Base-by-base conservation (phyloP, 2,329 filamentous ascomycete genomes). In the Xylariomycetidae sp. region DNA sequence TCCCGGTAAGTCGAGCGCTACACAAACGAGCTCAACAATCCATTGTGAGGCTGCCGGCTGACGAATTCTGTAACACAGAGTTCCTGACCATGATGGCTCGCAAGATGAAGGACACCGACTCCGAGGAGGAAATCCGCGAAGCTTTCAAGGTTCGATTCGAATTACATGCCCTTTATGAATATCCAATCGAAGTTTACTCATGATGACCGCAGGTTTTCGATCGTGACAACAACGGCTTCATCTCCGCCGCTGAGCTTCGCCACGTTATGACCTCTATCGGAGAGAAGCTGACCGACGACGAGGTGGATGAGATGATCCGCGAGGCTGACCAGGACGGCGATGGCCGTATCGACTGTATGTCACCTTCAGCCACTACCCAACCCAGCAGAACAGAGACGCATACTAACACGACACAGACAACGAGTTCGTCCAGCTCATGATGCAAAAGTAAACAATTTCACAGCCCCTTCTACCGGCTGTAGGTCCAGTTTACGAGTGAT, bases 51-150 rank as follows among this genome's bases (percentile, higher is more conserved):
- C 29, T 34, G 12, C 25, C 36, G 35, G 46, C 56, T 63, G 41
- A 61, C 51, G 42, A 33, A 47, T 23, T 20, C 15, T n/a, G 33
- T 38, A 34, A 31, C 33, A 27, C 56, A 90, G 86, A 92, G 60
- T 92, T 92, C 66, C 72, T 92, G 42, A 92, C 86, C 45, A 92
- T 92, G 86, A 92, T 92, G 86, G 86, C 86, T 40, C 80, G 86
- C 57, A 92, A 92, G 71, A 92, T 92, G 86, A 90, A 90, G 74
- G 86, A 90, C 56, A 92, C 86, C 50, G 86, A 92, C 59, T 90
- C 85, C 30, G 86, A 92, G 66, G 86, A 92, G 67, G 86, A 92
- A 63, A 92, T 92, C 51, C 80, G 86, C 53, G 86, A 90, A 63
- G 85, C 85, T 11, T 90, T 90, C 77, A 89, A 89, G 74, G 84